Percentiles rank a stretch among this genome's conserved stretches.
phyloP scores from a whole-genome alignment of 148 eudicot genomes.

The Amaranthus cruentus region DNA sequence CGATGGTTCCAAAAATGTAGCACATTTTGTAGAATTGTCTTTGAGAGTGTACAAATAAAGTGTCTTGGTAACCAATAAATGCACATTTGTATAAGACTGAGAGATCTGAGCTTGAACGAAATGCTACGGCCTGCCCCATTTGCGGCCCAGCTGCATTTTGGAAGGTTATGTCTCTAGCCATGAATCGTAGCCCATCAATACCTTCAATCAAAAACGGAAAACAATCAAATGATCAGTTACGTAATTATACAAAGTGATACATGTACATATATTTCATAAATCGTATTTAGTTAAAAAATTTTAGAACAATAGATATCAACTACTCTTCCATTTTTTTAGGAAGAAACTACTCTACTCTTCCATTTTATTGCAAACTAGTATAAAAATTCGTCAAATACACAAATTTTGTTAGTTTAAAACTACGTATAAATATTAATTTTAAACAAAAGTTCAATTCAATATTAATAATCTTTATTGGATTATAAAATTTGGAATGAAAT shows the following conservation, averaged over 20 bases:
- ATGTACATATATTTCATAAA: neutral
- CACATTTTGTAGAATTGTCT: conserved; percentile 68
- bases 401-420: no score
- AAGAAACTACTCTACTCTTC: no score
- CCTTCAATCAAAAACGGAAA: conserved; percentile 25
- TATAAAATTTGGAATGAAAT: no score
- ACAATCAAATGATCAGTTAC: neutral
- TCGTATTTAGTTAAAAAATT: neutral
- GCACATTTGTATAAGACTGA: conserved; percentile 58
- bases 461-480: no score
- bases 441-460: no score
- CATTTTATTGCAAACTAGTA: no score
- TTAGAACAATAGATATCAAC: no score
- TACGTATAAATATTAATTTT: no score
- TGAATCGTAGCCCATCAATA: conserved; percentile 63
- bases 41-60: conserved; percentile 65
- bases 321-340: no score
- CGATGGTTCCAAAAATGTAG: conserved; percentile 57
- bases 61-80: conserved; percentile 77
- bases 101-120: conserved; percentile 58
- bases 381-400: no score
- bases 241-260: neutral
- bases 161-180: conserved; percentile 74
- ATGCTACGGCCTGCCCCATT: conserved; percentile 66
- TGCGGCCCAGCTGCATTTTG: conserved; percentile 57